A percentile compares a stretch with the other conserved stretches of the same genome.
These are phyloP conservation scores for Scedosporium dehoogii DNA, from an alignment of 2,329 filamentous ascomycete genomes.

Conservation along the genomic window DNA sequence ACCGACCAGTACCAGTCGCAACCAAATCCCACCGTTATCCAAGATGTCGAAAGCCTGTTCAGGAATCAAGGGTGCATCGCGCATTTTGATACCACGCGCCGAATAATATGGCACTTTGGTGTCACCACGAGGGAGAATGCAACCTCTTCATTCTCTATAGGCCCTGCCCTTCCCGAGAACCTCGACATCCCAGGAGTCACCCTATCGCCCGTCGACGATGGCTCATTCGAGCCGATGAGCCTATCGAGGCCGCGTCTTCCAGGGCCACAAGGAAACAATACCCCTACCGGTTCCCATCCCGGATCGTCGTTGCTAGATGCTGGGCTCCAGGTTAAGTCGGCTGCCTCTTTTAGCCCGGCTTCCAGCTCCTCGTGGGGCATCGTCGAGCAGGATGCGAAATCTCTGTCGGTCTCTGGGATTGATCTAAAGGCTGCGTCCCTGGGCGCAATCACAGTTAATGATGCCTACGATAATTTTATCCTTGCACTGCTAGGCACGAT, in stretches of 20 bases:
- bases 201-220: conserved; percentile 37
- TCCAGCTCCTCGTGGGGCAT: conserved; percentile 31
- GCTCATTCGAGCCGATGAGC: conserved; percentile 37
- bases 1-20: conserved; percentile 17
- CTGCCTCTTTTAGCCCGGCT: conserved; percentile 26
- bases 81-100: conserved; percentile 38
- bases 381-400: conserved; percentile 6
- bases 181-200: conserved; percentile 34
- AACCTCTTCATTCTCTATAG: conserved; percentile 1
- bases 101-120: conserved; percentile 45
- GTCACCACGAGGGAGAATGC: conserved; percentile 31
- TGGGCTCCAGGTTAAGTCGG: not conserved
- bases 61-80: conserved; percentile 43
- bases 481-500: conserved; percentile 41
- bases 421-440: conserved; percentile 22
- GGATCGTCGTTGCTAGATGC: not conserved
- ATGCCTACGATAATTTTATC: conserved; percentile 45
- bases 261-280: conserved; percentile 29
- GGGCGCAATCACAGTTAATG: conserved; percentile 25
- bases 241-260: conserved; percentile 34
- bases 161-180: conserved; percentile 22
- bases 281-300: conserved; percentile 21
- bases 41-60: conserved; percentile 41
- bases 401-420: conserved; percentile 24
- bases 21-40: conserved; percentile 32